Percentiles rank a stretch among this genome's conserved stretches.
Conservation (phyloP, 2,329 filamentous ascomycete genomes). For the Pyrenophora graminea region DNA sequence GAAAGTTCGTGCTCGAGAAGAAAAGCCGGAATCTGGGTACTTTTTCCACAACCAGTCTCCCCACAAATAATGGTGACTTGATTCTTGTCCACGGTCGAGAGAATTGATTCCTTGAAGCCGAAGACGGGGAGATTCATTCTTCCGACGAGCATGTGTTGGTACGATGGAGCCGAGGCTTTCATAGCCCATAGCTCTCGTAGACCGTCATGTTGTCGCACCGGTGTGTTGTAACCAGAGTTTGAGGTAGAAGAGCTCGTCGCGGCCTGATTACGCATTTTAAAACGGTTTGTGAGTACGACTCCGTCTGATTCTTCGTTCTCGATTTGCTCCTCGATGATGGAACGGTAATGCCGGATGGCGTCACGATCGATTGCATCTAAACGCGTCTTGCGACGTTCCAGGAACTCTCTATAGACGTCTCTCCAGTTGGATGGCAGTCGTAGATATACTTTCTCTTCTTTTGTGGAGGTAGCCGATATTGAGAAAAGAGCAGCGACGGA, state of each 20-base stretch:
- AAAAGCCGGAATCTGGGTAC: slow-evolving; percentile 94
- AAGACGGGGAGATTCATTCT: slow-evolving; percentile 89
- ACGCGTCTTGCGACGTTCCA: slow-evolving; percentile 69
- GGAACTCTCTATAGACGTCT: slow-evolving; percentile 82
- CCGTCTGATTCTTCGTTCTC: slow-evolving; percentile 58
- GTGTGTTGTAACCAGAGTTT: slow-evolving; percentile 39
- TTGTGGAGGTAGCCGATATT: slow-evolving; percentile 74
- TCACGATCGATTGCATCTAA: slow-evolving; percentile 72
- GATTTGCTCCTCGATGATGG: slow-evolving; percentile 69
- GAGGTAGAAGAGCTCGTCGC: slow-evolving; percentile 31
- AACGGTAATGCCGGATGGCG: slow-evolving; percentile 68
- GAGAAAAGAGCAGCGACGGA: slow-evolving; percentile 82
- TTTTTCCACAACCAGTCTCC: slow-evolving; percentile 96
- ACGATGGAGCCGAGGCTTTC: slow-evolving; percentile 59
- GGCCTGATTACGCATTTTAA: slow-evolving; percentile 56
- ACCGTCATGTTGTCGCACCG: slow-evolving; percentile 42
- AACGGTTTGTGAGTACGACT: slow-evolving; percentile 75
- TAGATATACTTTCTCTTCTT: slow-evolving; percentile 83
- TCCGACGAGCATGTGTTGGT: slow-evolving; percentile 76
- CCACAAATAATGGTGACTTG: slow-evolving; percentile 93
- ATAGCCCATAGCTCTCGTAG: slow-evolving; percentile 57
- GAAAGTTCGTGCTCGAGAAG: slow-evolving; percentile 86
- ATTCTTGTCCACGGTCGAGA: slow-evolving; percentile 75
- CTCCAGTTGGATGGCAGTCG: slow-evolving; percentile 80
- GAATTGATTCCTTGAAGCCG: slow-evolving; percentile 76